phyloP scores from a whole-genome alignment of 345 rosid genomes.

The Eucalyptus curtisii region DNA sequence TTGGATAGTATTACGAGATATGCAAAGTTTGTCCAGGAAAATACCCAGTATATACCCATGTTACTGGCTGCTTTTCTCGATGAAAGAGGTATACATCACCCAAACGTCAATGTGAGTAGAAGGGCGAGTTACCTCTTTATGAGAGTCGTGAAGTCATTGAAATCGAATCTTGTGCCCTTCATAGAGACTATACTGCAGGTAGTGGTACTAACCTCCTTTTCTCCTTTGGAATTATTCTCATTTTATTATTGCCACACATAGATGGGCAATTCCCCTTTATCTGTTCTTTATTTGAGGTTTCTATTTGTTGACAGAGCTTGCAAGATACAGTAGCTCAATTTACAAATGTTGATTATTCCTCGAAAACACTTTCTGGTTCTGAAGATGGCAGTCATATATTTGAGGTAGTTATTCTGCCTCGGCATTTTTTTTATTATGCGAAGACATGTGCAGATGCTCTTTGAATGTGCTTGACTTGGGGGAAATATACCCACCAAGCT shows the following conservation, averaged over 20 bases:
- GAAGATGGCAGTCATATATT: constrained; percentile 89
- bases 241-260: background rate
- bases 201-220: background rate
- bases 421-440: background rate
- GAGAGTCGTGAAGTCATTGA: constrained; percentile 77
- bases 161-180: constrained; percentile 82
- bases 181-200: constrained; percentile 89
- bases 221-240: background rate
- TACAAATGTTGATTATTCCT: constrained; percentile 36
- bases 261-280: background rate
- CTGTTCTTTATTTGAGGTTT: background rate
- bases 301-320: constrained; percentile 40
- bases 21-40: constrained; percentile 74
- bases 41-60: constrained; percentile 50
- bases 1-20: constrained; percentile 78
- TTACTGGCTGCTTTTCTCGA: constrained; percentile 85
- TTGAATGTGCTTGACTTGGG: background rate
- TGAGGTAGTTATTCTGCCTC: constrained; percentile 38
- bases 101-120: constrained; percentile 59
- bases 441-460: background rate
- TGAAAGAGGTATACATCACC: constrained; percentile 92
- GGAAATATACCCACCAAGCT: background rate
- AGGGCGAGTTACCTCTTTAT: constrained; percentile 90
- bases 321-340: constrained; percentile 67
- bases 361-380: constrained; percentile 43